Evolutionary conservation across 345 rosid species (phyloP).

Genomic region (Camelina hispida): DNA sequence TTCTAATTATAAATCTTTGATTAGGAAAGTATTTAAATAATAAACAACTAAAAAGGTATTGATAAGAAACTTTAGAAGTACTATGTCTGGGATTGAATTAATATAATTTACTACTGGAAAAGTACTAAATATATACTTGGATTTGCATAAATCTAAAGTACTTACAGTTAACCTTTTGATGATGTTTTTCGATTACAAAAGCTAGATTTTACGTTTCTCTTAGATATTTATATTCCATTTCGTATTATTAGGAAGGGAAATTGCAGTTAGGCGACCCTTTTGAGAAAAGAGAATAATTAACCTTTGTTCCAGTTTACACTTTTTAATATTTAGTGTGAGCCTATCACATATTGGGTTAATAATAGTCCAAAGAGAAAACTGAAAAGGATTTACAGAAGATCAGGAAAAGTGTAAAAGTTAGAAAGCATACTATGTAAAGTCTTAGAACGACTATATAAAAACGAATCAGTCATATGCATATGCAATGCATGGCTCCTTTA

Average conservation of each 20-base stretch:
- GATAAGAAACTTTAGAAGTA: not conserved
- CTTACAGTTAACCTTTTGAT: not conserved
- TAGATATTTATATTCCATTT: not conserved
- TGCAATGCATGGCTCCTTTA: slow-evolving; percentile 34
- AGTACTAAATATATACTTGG: too few species aligned
- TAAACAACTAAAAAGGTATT: not conserved
- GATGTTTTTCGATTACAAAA: not conserved
- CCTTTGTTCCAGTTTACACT: not conserved
- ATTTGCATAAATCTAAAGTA: not conserved
- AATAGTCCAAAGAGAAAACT: not conserved
- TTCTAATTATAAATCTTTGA: not conserved
- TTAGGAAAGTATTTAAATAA: not conserved
- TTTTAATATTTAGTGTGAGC: not conserved
- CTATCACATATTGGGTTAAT: not conserved
- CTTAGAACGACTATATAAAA: slow-evolving; percentile 26
- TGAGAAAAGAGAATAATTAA: slow-evolving; percentile 16
- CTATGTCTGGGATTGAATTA: not conserved
- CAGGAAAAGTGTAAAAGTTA: slow-evolving; percentile 38
- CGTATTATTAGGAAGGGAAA: not conserved
- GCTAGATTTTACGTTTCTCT: not conserved
- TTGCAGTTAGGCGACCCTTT: slow-evolving; percentile 21
- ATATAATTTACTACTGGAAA: not conserved
- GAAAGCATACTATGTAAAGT: slow-evolving; percentile 35
- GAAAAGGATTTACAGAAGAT: slow-evolving; percentile 25
- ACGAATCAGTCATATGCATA: not conserved